Conservation (phyloP, 257 asterid species). For the Coffea canephora region DNA sequence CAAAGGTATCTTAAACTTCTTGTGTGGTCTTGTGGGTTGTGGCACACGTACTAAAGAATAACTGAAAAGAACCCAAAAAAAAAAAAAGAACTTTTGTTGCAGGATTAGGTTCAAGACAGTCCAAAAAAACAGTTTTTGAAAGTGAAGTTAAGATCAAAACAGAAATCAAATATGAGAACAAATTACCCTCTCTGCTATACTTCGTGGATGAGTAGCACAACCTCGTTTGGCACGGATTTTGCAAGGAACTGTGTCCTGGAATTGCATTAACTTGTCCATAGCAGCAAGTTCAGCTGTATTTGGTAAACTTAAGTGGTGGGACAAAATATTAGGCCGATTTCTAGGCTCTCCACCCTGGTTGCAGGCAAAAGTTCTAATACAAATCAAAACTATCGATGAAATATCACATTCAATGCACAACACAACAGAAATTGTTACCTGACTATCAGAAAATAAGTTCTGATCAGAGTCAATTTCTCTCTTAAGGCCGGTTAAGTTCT, state of each 20-base stretch:
- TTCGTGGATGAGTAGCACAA: constrained; percentile 92
- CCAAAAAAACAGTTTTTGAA: not conserved
- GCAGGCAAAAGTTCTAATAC: not conserved
- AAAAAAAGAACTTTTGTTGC: too few species aligned
- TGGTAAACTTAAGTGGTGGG: constrained; percentile 69
- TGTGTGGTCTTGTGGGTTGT: not conserved
- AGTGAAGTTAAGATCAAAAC: not conserved
- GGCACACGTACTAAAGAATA: too few species aligned
- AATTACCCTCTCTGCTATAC: constrained; percentile 92
- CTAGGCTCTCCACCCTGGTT: constrained; percentile 44
- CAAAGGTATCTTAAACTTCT: not conserved
- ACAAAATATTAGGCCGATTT: constrained; percentile 43
- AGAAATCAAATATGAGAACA: not conserved
- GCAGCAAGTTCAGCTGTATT: constrained; percentile 49
- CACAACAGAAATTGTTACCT: constrained; percentile 29
- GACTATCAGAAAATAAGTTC: constrained; percentile 26
- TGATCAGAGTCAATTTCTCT: constrained; percentile 53
- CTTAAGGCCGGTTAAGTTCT: constrained; percentile 47
- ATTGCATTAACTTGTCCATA: constrained; percentile 67
- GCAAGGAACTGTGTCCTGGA: constrained; percentile 70
- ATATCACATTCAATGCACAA: not conserved
- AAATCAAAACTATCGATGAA: not conserved
- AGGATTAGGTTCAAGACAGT: not conserved
- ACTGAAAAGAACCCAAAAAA: too few species aligned
- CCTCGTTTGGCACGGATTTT: constrained; percentile 92